These are phyloP conservation scores for Eutrema japonicum DNA, from an alignment of 345 rosid species.

Conservation along the genomic window DNA sequence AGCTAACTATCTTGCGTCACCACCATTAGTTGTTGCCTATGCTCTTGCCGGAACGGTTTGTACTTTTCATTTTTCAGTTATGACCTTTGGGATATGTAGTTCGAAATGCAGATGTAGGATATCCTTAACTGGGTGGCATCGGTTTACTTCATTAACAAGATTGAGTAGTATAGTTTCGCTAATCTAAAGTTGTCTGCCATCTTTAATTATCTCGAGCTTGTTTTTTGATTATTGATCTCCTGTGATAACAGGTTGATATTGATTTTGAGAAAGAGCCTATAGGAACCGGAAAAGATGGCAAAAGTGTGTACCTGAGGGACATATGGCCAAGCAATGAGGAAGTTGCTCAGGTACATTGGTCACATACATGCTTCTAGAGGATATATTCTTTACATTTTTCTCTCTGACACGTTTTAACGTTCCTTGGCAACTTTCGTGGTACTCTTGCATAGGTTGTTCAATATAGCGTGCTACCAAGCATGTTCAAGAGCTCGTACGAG, in stretches of 20 bases:
- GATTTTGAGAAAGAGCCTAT: slow-evolving; percentile 84
- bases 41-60: slow-evolving; percentile 80
- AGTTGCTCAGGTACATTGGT: slow-evolving; percentile 62
- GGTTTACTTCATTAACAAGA: background rate
- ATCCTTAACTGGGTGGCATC: background rate
- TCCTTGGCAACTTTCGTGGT: slow-evolving; percentile 19
- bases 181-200: background rate
- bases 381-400: background rate
- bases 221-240: background rate
- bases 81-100: background rate
- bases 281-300: slow-evolving; percentile 73
- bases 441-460: slow-evolving; percentile 61
- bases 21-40: slow-evolving; percentile 90
- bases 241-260: slow-evolving; percentile 64
- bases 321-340: slow-evolving; percentile 83
- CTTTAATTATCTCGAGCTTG: background rate
- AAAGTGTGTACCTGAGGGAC: slow-evolving; percentile 63
- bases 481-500: slow-evolving; percentile 78
- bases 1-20: slow-evolving; percentile 92
- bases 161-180: background rate
- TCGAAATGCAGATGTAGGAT: background rate
- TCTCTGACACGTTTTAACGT: background rate
- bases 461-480: slow-evolving; percentile 69
- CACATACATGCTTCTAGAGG: background rate
- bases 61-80: slow-evolving; percentile 12